phyloP scores from a whole-genome alignment of 2,329 filamentous ascomycete species.

The Trichoderma breve region DNA sequence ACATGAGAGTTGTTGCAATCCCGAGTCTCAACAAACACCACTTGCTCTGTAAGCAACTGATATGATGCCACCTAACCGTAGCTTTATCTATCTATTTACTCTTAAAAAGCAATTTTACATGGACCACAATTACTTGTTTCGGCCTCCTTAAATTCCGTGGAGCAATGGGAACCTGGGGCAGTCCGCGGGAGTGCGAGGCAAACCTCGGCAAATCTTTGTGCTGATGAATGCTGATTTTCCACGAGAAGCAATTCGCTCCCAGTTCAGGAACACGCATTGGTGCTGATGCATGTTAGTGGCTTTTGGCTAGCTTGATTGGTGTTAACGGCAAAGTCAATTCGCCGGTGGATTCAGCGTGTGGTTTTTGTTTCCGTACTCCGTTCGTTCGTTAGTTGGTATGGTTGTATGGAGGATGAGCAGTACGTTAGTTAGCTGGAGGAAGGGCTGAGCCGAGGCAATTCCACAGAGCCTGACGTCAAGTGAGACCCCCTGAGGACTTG shows the following conservation, averaged over 20 bases:
- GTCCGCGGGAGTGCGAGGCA: not conserved
- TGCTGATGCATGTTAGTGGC: not conserved
- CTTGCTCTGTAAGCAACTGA: not conserved
- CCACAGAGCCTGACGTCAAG: slow-evolving; percentile 5
- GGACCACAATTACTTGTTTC: not conserved
- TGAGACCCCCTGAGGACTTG: slow-evolving; percentile 9
- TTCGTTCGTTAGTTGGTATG: not conserved
- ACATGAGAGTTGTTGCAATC: not conserved
- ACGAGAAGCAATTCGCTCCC: not conserved
- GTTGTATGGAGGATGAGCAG: not conserved
- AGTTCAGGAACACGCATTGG: not conserved
- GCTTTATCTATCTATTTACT: not conserved
- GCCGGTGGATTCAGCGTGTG: not conserved
- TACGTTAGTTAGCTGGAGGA: not conserved
- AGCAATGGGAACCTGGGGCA: not conserved
- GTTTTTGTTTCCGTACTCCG: not conserved
- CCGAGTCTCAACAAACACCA: not conserved
- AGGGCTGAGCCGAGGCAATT: slow-evolving; percentile 15
- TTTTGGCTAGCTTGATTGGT: not conserved
- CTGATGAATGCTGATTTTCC: not conserved
- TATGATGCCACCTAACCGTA: not conserved
- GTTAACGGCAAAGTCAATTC: not conserved
- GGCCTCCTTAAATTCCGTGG: not conserved
- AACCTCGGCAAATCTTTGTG: slow-evolving; percentile 1
- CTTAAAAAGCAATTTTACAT: not conserved